A percentile compares a stretch with the other conserved stretches of the same genome.
phyloP scores from a whole-genome alignment of 2,329 filamentous ascomycete species.

The Apiospora koreana region DNA sequence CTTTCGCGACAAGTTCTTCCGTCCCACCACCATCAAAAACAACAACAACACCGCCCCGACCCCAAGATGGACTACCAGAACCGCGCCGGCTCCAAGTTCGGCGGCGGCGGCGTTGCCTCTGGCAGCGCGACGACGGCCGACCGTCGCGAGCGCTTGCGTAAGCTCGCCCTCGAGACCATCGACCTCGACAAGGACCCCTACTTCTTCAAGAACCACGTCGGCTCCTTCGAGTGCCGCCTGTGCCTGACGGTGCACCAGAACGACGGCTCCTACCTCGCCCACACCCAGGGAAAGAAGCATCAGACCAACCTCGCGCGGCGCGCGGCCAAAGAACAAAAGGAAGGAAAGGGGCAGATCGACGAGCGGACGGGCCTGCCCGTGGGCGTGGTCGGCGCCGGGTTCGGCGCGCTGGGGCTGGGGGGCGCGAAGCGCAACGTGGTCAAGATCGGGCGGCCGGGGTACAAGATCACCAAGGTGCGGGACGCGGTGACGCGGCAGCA shows the following conservation, averaged over 20 bases:
- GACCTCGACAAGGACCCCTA: conserved; percentile 99
- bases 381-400: conserved; percentile 74
- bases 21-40: not conserved
- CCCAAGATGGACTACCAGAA: conserved; percentile 74
- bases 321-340: conserved; percentile 91
- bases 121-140: conserved; percentile 93
- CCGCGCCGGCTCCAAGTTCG: conserved; percentile 95
- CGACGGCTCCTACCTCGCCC: conserved; percentile 96
- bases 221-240: conserved; percentile 95
- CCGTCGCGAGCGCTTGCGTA: conserved; percentile 93
- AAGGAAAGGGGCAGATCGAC: conserved; percentile 73
- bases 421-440: conserved; percentile 77
- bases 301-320: conserved; percentile 96
- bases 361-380: conserved; percentile 70
- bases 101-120: conserved; percentile 94
- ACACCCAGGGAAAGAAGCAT: conserved; percentile 98
- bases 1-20: not conserved
- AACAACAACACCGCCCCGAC: not conserved
- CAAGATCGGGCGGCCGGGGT: conserved; percentile 94
- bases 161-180: conserved; percentile 97
- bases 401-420: conserved; percentile 55
- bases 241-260: conserved; percentile 98
- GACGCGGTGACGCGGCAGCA: conserved; percentile 87
- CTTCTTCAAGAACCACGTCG: conserved; percentile 99
- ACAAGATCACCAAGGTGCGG: conserved; percentile 95